Percentiles rank a stretch among this genome's conserved stretches.
Evolutionary conservation across 352 stramenopile genomes (phyloP).

Genomic region (Thalassiosira hispida): DNA sequence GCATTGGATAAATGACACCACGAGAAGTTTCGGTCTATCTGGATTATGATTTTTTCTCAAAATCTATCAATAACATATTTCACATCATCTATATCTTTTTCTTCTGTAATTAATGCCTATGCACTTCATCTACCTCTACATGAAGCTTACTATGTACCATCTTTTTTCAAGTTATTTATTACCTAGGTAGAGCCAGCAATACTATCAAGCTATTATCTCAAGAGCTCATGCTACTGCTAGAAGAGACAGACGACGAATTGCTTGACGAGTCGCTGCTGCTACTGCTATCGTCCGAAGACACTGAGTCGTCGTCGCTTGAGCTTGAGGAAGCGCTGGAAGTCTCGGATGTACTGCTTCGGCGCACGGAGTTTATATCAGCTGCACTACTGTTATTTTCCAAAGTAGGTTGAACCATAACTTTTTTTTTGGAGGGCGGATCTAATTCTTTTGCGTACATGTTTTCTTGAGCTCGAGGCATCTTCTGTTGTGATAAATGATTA

Average conservation of each 20-base stretch:
- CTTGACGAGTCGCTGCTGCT: slow-evolving; percentile 20
- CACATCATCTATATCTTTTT: too few species aligned
- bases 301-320: slow-evolving; percentile 12
- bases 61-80: too few species aligned
- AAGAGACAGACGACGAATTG: slow-evolving; percentile 11
- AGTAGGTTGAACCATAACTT: neutral
- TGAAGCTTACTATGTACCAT: too few species aligned
- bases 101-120: too few species aligned
- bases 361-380: neutral
- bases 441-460: neutral
- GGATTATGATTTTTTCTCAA: too few species aligned
- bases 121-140: too few species aligned
- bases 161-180: too few species aligned
- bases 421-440: neutral
- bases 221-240: slow-evolving; percentile 7
- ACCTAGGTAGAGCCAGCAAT: too few species aligned
- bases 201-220: too few species aligned
- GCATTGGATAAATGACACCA: too few species aligned
- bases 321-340: slow-evolving; percentile 13
- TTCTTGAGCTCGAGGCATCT: neutral
- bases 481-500: slow-evolving; percentile 1
- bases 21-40: too few species aligned
- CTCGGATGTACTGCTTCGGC: neutral
- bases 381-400: neutral
- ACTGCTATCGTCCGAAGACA: slow-evolving; percentile 6